Evolutionary conservation across 1,139 yeast genomes (phyloP).

Genomic region (Sugiyamaella sp.): DNA sequence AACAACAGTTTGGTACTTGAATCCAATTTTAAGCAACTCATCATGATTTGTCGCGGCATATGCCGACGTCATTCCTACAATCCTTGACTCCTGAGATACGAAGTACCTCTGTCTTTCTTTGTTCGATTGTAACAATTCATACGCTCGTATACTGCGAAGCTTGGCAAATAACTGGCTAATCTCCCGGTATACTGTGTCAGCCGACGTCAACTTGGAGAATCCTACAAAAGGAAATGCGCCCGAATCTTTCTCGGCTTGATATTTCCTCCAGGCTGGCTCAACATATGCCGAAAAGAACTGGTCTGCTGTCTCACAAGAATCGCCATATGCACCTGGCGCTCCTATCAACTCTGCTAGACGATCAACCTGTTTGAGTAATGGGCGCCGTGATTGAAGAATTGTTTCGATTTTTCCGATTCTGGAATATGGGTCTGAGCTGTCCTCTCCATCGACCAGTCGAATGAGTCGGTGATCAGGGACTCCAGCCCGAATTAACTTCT

Average conservation of each 20-base stretch:
- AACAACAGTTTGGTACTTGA: slow-evolving; percentile 40
- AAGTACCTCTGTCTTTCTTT: slow-evolving; percentile 35
- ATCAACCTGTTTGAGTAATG: slow-evolving; percentile 41
- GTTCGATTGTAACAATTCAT: slow-evolving; percentile 36
- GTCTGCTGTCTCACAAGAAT: slow-evolving; percentile 49
- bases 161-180: slow-evolving; percentile 39
- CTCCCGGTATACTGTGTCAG: slow-evolving; percentile 28
- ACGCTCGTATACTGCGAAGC: slow-evolving; percentile 42
- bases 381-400: slow-evolving; percentile 22
- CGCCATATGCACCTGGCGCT: slow-evolving; percentile 49
- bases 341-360: slow-evolving; percentile 43
- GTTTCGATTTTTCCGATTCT: slow-evolving; percentile 10
- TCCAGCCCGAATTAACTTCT: slow-evolving; percentile 30
- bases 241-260: slow-evolving; percentile 6
- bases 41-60: slow-evolving; percentile 34
- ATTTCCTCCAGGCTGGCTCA: slow-evolving; percentile 40
- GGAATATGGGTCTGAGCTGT: slow-evolving; percentile 16
- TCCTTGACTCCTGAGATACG: slow-evolving; percentile 37
- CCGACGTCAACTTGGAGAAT: slow-evolving; percentile 23
- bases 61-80: slow-evolving; percentile 43
- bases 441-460: slow-evolving; percentile 35
- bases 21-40: slow-evolving; percentile 31
- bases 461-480: slow-evolving; percentile 36
- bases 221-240: slow-evolving; percentile 41
- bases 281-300: slow-evolving; percentile 45